Conservation (phyloP, 164 flowering plant species). For the Akebia trifoliata region DNA sequence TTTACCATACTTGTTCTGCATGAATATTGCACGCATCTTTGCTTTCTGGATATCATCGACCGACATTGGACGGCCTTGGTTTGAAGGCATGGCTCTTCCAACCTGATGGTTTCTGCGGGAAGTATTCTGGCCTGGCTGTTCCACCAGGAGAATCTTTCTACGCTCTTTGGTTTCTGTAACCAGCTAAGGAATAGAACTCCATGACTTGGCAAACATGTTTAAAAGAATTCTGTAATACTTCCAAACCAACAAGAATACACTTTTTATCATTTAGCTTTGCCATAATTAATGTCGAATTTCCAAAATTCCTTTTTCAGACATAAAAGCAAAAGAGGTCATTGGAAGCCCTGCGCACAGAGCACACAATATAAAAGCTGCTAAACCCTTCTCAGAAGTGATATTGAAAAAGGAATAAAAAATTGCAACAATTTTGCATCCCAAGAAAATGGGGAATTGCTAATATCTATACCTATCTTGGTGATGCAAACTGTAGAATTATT, state of each 20-base stretch:
- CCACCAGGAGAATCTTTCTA: constrained; percentile 81
- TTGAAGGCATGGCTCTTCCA: constrained; percentile 36
- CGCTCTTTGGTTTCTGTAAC: constrained; percentile 64
- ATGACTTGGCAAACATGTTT: constrained; percentile 1
- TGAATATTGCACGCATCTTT: constrained; percentile 77
- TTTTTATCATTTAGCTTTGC: not conserved
- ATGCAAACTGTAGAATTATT: no score
- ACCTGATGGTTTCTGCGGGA: constrained; percentile 46
- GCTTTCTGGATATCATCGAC: constrained; percentile 98
- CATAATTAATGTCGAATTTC: not conserved
- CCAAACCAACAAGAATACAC: not conserved
- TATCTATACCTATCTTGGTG: no score
- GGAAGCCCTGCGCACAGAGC: no score
- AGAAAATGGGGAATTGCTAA: no score
- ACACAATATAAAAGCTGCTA: no score
- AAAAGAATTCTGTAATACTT: not conserved
- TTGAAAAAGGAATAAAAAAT: no score
- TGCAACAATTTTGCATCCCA: no score
- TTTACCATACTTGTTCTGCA: constrained; percentile 79
- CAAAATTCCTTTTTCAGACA: not conserved
- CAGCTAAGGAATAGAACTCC: constrained; percentile 42
- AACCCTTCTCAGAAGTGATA: no score
- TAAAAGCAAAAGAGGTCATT: not conserved
- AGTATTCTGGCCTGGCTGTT: constrained; percentile 71
- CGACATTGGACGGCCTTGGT: constrained; percentile 84